Evolutionary conservation across 2,329 filamentous ascomycete genomes (phyloP).

Genomic region (Endoconidiophora laricicola): DNA sequence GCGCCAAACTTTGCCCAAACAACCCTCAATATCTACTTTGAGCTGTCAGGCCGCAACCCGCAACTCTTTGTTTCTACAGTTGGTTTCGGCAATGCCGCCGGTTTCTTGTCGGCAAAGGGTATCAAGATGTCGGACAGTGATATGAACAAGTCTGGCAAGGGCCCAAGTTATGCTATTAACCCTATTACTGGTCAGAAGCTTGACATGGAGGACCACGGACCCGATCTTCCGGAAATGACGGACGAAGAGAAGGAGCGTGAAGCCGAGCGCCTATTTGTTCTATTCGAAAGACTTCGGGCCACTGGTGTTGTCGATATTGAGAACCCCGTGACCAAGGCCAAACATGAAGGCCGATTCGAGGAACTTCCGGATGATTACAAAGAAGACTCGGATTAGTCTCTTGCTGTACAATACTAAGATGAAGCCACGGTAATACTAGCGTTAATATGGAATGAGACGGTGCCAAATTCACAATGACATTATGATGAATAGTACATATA

Average conservation of each 20-base stretch:
- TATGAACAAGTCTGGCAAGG: slow-evolving; percentile 6
- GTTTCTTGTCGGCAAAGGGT: slow-evolving; percentile 52
- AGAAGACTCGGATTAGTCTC: slow-evolving; percentile 18
- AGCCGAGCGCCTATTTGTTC: slow-evolving; percentile 72
- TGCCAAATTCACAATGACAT: too few relatives aligned
- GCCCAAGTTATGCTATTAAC: slow-evolving; percentile 42
- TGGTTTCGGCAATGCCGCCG: slow-evolving; percentile 84
- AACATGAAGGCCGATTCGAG: slow-evolving; percentile 53
- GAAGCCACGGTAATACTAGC: background rate
- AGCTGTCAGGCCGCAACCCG: slow-evolving; percentile 68
- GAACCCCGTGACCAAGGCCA: slow-evolving; percentile 59
- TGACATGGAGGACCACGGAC: slow-evolving; percentile 43
- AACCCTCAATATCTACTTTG: slow-evolving; percentile 68
- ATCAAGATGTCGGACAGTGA: slow-evolving; percentile 16
- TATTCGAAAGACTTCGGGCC: slow-evolving; percentile 66
- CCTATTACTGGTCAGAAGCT: slow-evolving; percentile 75
- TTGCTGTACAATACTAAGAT: background rate
- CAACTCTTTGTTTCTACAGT: slow-evolving; percentile 75
- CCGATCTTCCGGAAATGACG: slow-evolving; percentile 58
- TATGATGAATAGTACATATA: too few relatives aligned
- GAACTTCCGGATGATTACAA: slow-evolving; percentile 31
- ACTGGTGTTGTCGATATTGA: slow-evolving; percentile 63
- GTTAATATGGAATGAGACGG: background rate
- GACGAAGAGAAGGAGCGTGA: slow-evolving; percentile 84
- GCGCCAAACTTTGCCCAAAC: slow-evolving; percentile 56